A percentile compares a stretch with the other conserved stretches of the same genome.
phyloP scores from a whole-genome alignment of 371 early-diverging fungal genomes.

The Actinomortierella wolfii region DNA sequence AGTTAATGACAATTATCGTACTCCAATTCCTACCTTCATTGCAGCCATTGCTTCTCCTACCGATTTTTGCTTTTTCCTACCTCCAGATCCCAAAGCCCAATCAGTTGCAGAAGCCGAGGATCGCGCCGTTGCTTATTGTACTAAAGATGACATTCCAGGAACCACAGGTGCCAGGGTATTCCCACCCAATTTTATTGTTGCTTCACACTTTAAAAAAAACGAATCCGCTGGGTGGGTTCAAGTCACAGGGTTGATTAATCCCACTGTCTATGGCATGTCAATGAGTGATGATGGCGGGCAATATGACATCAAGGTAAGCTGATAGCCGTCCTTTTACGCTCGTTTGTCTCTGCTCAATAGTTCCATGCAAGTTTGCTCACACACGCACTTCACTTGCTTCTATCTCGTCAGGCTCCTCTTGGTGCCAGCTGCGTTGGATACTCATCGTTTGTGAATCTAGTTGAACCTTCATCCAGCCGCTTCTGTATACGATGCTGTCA shows the following conservation, averaged over 20 bases:
- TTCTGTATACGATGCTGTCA: slow-evolving; percentile 34
- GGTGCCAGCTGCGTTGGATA: slow-evolving; percentile 58
- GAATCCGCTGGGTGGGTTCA: slow-evolving; percentile 51
- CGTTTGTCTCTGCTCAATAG: too few relatives aligned
- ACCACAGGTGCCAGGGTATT: slow-evolving; percentile 51
- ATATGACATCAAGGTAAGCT: slow-evolving; percentile 48
- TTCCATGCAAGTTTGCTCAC: too few relatives aligned
- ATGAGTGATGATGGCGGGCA: slow-evolving; percentile 62
- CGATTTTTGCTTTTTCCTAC: too few relatives aligned
- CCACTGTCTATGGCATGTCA: slow-evolving; percentile 50
- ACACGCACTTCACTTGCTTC: too few relatives aligned
- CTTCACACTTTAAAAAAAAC: slow-evolving; percentile 53
- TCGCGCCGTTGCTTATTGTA: too few relatives aligned
- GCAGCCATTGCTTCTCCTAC: too few relatives aligned
- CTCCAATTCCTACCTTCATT: too few relatives aligned
- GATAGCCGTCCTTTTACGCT: too few relatives aligned
- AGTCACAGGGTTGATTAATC: slow-evolving; percentile 60
- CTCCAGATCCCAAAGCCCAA: too few relatives aligned
- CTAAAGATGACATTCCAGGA: too few relatives aligned
- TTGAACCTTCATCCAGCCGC: slow-evolving; percentile 54
- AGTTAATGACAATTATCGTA: too few relatives aligned
- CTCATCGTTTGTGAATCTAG: slow-evolving; percentile 56
- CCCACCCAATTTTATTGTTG: slow-evolving; percentile 54
- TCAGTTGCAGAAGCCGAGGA: too few relatives aligned
- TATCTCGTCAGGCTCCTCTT: slow-evolving; percentile 47